These are phyloP conservation scores for Flammula alnicola DNA, from an alignment of 1,284 basidiomycete species.

Conservation along the genomic window DNA sequence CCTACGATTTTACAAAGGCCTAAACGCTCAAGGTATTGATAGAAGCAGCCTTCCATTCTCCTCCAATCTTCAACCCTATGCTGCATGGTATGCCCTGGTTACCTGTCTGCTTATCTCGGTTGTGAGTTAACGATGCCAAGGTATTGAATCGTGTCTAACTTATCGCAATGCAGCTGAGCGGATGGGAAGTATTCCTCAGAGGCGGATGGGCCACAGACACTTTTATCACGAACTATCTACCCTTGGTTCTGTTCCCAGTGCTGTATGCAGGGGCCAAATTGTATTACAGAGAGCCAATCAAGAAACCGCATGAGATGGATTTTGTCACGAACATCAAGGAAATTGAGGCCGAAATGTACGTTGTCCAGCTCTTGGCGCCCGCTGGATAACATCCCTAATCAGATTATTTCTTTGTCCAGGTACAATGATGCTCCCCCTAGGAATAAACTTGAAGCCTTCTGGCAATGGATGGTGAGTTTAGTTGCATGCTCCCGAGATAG, in stretches of 20 bases:
- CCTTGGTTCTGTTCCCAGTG: conserved; percentile 76
- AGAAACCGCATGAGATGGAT: conserved; percentile 73
- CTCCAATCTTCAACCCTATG: conserved; percentile 66
- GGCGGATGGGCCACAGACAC: conserved; percentile 60
- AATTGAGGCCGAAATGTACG: conserved; percentile 71
- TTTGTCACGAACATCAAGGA: conserved; percentile 74
- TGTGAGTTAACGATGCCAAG: conserved; percentile 49
- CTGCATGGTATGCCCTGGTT: conserved; percentile 69
- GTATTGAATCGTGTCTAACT: background rate
- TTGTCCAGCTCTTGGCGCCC: conserved; percentile 10
- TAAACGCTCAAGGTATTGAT: conserved; percentile 76
- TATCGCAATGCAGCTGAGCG: conserved; percentile 59
- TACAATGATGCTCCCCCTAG: conserved; percentile 74
- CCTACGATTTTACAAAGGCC: conserved; percentile 77
- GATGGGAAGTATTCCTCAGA: conserved; percentile 77
- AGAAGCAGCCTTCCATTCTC: conserved; percentile 69
- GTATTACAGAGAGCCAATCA: conserved; percentile 50
- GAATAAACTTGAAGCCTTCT: conserved; percentile 70
- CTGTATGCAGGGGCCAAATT: conserved; percentile 67
- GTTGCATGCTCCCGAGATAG: background rate
- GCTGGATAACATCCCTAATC: too few relatives aligned
- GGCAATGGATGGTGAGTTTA: conserved; percentile 69
- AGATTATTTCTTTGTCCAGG: conserved; percentile 31
- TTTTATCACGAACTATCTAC: conserved; percentile 83
- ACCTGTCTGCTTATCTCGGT: conserved; percentile 67